Evolutionary conservation across 2,329 filamentous ascomycete species (phyloP), one percentile per base, ranked within the genome.

Genomic region (Sclerotinia borealis): DNA sequence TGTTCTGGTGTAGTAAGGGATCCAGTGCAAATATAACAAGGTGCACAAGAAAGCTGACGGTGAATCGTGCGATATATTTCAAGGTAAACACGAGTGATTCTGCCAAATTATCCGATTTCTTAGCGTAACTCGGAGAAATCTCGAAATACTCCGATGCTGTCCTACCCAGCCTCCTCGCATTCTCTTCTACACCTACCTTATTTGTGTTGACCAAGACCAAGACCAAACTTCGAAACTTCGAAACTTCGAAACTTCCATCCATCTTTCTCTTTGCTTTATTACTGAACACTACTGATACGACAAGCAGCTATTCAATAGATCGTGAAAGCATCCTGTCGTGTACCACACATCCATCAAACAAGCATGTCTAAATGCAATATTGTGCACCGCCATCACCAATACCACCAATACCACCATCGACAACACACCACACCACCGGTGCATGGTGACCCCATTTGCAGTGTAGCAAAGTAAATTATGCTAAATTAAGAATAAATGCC

Each of bases 221-320:
- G n/a, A n/a, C n/a, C n/a, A n/a, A n/a, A n/a, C n/a, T n/a, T n/a
- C n/a, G n/a, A n/a, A n/a, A n/a, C n/a, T n/a, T n/a, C n/a, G n/a
- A n/a, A n/a, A n/a, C n/a, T n/a, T n/a, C n/a, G n/a, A n/a, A n/a
- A n/a, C n/a, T n/a, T 22, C n/a, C 52, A 41, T 34, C 19, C 13
- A 37, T 25, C 50, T 11, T n/a, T 17, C 17, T 31, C 19, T 25
- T 52, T 17, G 8, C 15, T 31, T 4, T 8, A 37, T 4, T 39
- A 22, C 13, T 25, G 43, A 47, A 22, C 25, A 3, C 22, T 7
- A 10, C 27, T 17, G 15, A 41, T 31, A 36, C 55, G 27, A 47
- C 8, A 61, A 19, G 58, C 58, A 61, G 10, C 45, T 19, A 61
- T 43, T 55, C 59, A 61, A 61, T 61, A 61, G 47, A 45, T 37